Conservation (phyloP, 2,329 filamentous ascomycete genomes). For the Periglandula ipomoeae region DNA sequence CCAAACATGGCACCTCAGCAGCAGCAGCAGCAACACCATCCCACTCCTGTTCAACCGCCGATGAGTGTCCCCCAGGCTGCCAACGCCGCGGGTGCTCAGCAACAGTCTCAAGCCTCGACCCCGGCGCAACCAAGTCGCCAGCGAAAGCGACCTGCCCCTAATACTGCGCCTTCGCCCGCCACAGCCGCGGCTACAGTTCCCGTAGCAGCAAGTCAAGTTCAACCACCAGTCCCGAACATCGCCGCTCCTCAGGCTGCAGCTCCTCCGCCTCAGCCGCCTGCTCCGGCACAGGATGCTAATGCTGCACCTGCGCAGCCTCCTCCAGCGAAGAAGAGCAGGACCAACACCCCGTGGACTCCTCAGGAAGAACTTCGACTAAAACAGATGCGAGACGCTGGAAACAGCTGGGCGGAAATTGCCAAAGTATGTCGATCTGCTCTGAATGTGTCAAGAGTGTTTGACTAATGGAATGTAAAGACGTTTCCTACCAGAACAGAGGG, state of each 20-base stretch:
- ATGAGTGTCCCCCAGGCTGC: conserved; percentile 35
- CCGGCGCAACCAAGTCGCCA: conserved; percentile 28
- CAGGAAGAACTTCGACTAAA: conserved; percentile 89
- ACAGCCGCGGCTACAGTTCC: conserved; percentile 23
- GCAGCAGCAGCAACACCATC: conserved; percentile 28
- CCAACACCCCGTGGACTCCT: conserved; percentile 98
- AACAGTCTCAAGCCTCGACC: conserved; percentile 29
- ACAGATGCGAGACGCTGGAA: conserved; percentile 85
- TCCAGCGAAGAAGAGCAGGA: conserved; percentile 81
- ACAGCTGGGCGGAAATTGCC: conserved; percentile 96
- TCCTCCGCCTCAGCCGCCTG: conserved; percentile 18
- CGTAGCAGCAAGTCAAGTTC: conserved; percentile 22
- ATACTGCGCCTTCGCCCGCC: conserved; percentile 28
- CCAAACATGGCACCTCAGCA: conserved; percentile 27
- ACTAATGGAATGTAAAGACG: conserved; percentile 43
- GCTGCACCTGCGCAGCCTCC: conserved; percentile 31
- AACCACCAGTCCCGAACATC: conserved; percentile 20
- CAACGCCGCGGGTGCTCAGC: conserved; percentile 20
- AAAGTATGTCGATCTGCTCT: conserved; percentile 60
- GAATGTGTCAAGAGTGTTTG: neutral
- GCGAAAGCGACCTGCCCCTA: conserved; percentile 33
- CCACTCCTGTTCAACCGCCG: conserved; percentile 30
- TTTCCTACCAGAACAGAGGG: conserved; percentile 92
- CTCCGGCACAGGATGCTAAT: conserved; percentile 21
- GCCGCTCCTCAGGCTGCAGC: conserved; percentile 21